Evolutionary conservation across 1,284 basidiomycete species (phyloP).

Genomic region (Ganoderma multipileum): DNA sequence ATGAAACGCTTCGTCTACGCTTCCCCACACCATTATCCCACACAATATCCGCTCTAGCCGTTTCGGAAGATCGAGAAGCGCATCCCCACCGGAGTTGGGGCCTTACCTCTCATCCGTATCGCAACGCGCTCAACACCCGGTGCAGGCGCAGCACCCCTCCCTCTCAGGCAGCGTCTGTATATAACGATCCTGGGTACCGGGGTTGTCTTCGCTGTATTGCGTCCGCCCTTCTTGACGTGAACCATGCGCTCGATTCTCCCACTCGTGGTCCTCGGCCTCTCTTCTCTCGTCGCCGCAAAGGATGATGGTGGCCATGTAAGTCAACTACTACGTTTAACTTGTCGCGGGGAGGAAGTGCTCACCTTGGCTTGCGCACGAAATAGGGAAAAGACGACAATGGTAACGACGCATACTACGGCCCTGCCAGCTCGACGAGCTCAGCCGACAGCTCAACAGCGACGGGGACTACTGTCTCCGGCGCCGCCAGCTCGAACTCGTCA

Average conservation of each 20-base stretch:
- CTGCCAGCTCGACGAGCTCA: constrained; percentile 2
- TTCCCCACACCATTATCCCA: constrained; percentile 18
- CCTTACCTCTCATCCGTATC: constrained; percentile 24
- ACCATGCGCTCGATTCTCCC: constrained; percentile 27
- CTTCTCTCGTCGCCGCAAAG: constrained; percentile 23
- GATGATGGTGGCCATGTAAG: constrained; percentile 23
- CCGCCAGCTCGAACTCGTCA: constrained; percentile 19
- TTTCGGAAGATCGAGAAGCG: constrained; percentile 14
- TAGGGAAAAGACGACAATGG: constrained; percentile 8
- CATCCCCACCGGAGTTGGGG: constrained; percentile 11
- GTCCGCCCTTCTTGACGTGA: constrained; percentile 17
- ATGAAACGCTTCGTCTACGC: constrained; percentile 20
- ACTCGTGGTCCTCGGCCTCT: constrained; percentile 24
- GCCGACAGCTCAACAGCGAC: constrained; percentile 12
- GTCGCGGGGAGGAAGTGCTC: not conserved
- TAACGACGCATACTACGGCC: not conserved
- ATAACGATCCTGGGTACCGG: constrained; percentile 28
- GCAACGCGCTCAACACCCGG: constrained; percentile 19
- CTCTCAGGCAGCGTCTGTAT: constrained; percentile 29
- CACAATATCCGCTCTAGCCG: constrained; percentile 12
- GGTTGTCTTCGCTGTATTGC: constrained; percentile 17
- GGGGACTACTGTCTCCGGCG: constrained; percentile 9
- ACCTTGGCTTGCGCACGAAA: not conserved
- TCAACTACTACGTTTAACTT: constrained; percentile 9
- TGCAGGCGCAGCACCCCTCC: constrained; percentile 27